Percentiles rank a stretch among this genome's conserved stretches.
Evolutionary conservation across 2,329 filamentous ascomycete genomes (phyloP).

Genomic region (Cercospora sp.): DNA sequence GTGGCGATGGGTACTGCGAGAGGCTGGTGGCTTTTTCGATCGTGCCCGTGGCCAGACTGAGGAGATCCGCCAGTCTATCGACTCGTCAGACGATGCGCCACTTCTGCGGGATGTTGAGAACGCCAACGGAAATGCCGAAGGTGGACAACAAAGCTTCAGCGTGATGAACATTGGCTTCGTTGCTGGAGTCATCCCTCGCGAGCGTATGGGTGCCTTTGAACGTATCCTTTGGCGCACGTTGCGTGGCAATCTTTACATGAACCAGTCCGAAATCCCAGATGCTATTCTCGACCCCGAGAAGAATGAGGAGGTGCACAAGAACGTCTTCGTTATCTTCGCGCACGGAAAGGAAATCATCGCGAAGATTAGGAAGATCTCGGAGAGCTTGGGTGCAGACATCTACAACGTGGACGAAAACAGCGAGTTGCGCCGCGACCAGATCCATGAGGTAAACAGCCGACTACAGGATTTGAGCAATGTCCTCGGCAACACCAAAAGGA

Average conservation of each 20-base stretch:
- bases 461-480: conserved; percentile 90
- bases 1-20: conserved; percentile 96
- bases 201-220: conserved; percentile 92
- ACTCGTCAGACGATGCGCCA: conserved; percentile 85
- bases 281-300: conserved; percentile 86
- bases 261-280: conserved; percentile 97
- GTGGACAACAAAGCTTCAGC: conserved; percentile 61
- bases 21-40: conserved; percentile 97
- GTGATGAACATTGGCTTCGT: conserved; percentile 99
- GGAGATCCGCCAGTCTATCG: conserved; percentile 87
- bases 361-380: conserved; percentile 98
- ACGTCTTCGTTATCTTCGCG: conserved; percentile 98
- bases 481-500: conserved; percentile 89
- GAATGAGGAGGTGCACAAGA: conserved; percentile 93
- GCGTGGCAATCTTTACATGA: conserved; percentile 98
- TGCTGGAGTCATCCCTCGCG: conserved; percentile 88
- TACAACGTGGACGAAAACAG: conserved; percentile 98
- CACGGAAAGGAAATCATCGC: conserved; percentile 97
- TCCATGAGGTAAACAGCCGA: conserved; percentile 94
- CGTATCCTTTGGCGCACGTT: conserved; percentile 96
- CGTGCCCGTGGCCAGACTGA: conserved; percentile 94
- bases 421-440: conserved; percentile 90
- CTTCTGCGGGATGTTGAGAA: conserved; percentile 91
- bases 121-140: conserved; percentile 47
- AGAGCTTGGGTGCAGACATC: conserved; percentile 91